Base-by-base conservation (phyloP, 345 rosid species). In the Cochlearia excelsa region DNA sequence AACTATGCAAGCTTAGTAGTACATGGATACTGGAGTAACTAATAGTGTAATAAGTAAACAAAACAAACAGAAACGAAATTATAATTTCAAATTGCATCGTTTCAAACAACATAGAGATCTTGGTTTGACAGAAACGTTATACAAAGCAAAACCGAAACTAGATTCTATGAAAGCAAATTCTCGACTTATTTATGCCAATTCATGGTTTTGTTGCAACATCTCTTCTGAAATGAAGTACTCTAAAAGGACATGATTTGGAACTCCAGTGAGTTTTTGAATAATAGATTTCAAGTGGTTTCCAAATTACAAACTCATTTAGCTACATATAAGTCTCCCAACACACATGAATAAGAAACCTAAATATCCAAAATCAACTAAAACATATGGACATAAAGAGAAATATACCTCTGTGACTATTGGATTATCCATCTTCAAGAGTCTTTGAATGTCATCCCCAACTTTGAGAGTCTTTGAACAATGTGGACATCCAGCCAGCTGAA, bases 401-500 rank as follows among this genome's bases (percentile, higher is more conserved):
- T 39, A 30, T 66, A 83, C 99, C 87, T 93, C 94, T 46, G 54
- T 54, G 66, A 93, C 82, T 47, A 79, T 64, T 2, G 80, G 79
- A 61, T 77, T 73, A 27, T 72, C 80, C 68, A 54, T 72, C 73
- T 73, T 71, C 40, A 89, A 59, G 54, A 59, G 68, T 66, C 71
- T 74, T 72, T 57, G 66, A 45, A 93, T 74, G 53, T 82, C 85
- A 47, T 83, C 79, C 46, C 50, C 78, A 9, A 72, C 85, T 72
- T 82, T 79, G 27, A 87, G 61, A 74, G 76, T 71, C 80, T 74
- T 86, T 69, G 87, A 83, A 75, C 88, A 86, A 41, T 73, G 73
- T 51, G 85, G 89, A 68, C 94, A 89, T 62, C 90, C 95, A 69
- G 81, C 83, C 60, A 67, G 68, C 65, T 77, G 76, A 59, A 83